Evolutionary conservation across 768 basidiomycete species (phyloP).

Genomic region (Lentinula guzmanii): DNA sequence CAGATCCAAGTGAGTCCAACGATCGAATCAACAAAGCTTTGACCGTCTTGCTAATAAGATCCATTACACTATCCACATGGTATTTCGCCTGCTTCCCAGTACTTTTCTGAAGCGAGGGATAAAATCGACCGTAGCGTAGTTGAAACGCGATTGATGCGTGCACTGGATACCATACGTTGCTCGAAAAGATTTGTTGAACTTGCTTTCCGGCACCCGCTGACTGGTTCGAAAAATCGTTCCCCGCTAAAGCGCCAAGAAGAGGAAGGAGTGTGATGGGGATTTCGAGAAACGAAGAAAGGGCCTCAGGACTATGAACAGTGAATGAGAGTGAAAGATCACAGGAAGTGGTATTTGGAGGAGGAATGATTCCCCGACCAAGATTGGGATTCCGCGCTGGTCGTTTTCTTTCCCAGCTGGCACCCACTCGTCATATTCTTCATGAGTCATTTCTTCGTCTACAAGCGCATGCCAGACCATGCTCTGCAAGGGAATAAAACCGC

Average conservation of each 20-base stretch:
- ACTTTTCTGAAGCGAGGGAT: constrained; percentile 33
- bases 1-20: constrained; percentile 41
- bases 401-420: constrained; percentile 45
- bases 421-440: constrained; percentile 25
- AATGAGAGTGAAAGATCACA: constrained; percentile 45
- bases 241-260: constrained; percentile 70
- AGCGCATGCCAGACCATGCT: constrained; percentile 64
- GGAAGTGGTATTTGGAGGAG: constrained; percentile 34
- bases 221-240: constrained; percentile 69
- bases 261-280: constrained; percentile 71
- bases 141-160: constrained; percentile 66
- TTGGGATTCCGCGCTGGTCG: constrained; percentile 18
- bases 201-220: constrained; percentile 17
- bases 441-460: constrained; percentile 17
- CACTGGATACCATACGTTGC: constrained; percentile 42
- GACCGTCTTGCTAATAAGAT: constrained; percentile 68
- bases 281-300: constrained; percentile 58
- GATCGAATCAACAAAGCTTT: constrained; percentile 49
- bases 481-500: constrained; percentile 70
- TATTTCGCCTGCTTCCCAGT: constrained; percentile 35
- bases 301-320: constrained; percentile 53
- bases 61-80: constrained; percentile 64
- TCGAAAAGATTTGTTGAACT: constrained; percentile 68
- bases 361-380: constrained; percentile 38
- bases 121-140: constrained; percentile 49